These are phyloP conservation scores for Globisporangium cylindrosporum DNA, from an alignment of 352 stramenopile genomes.

Conservation along the genomic window DNA sequence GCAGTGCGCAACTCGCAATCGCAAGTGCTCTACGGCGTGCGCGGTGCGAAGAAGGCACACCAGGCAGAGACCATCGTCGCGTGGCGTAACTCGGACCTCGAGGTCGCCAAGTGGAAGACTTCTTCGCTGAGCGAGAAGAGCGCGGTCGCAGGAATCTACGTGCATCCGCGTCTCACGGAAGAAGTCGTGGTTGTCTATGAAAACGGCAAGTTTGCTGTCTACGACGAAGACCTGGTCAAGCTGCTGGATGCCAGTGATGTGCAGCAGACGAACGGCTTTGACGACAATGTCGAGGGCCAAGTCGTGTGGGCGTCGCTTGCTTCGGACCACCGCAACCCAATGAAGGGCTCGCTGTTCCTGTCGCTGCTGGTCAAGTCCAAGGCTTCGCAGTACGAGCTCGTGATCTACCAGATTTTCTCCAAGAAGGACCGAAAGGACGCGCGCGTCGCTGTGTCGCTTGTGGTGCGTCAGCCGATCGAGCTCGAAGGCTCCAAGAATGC, in stretches of 20 bases:
- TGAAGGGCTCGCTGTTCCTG: slow-evolving; percentile 64
- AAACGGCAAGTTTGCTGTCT: slow-evolving; percentile 56
- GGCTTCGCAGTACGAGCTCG: slow-evolving; percentile 37
- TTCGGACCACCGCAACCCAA: slow-evolving; percentile 48
- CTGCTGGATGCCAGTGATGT: slow-evolving; percentile 43
- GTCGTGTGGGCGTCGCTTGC: slow-evolving; percentile 58
- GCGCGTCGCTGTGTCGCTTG: slow-evolving; percentile 27
- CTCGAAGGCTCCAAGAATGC: slow-evolving; percentile 14
- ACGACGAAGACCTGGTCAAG: slow-evolving; percentile 46
- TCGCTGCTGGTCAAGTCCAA: slow-evolving; percentile 53
- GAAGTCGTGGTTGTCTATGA: slow-evolving; percentile 68
- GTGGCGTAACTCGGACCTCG: slow-evolving; percentile 62
- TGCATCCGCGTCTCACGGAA: slow-evolving; percentile 57
- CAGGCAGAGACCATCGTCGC: slow-evolving; percentile 46
- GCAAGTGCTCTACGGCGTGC: slow-evolving; percentile 57
- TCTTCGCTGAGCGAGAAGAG: slow-evolving; percentile 30
- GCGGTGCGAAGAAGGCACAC: slow-evolving; percentile 45
- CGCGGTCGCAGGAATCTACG: slow-evolving; percentile 42
- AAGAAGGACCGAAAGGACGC: slow-evolving; percentile 37
- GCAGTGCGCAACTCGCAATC: slow-evolving; percentile 57
- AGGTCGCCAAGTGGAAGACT: slow-evolving; percentile 62
- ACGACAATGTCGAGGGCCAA: slow-evolving; percentile 18
- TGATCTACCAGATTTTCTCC: slow-evolving; percentile 52
- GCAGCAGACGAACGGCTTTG: slow-evolving; percentile 1
- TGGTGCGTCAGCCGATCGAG: slow-evolving; percentile 31